Base-by-base conservation (phyloP, 805 yeast species). In the Wickerhamiella qilinensis region DNA sequence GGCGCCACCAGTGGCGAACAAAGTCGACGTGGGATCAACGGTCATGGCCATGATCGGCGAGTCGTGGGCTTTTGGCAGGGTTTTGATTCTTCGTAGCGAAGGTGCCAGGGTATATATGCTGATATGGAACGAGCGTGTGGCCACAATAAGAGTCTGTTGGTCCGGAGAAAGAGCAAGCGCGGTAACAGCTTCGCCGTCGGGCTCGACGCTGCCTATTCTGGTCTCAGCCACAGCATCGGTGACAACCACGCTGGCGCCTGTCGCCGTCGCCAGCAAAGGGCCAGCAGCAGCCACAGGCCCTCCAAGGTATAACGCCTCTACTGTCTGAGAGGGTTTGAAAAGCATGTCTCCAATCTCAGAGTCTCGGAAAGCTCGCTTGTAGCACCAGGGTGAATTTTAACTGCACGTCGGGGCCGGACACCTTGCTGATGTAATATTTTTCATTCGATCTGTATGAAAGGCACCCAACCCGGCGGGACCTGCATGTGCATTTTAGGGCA, bases 1-100 rank as follows among this genome's bases (percentile, higher is more conserved):
- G 1, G 96, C 80, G 35, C 93, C 85, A 30, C 99, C 99, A 52
- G 91, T 76, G 16, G 95, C 93, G 51, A 86, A 72, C 28, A 91
- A 63, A 2, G 94, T 75, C 2, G 93, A 77, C 0, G 96, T 83
- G 2, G 70, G 55, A 57, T 91, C 98, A 18, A 71, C 72, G 9
- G 78, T 65, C 33, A 84, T 68, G 9, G 84, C 77, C 56, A 81
- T 82, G 2, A 82, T 79, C 1, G 96, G 94, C 1, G 95, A 77
- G 2, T 64, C 66, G 40, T 64, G 69, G 6, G 68, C 68, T 43
- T 59, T 62, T 17, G 54, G 44, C 20, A 50, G 39, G 2, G 49
- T 38, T n/a, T 43, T 42, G 9, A 44, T 27, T 6, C 35, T 31
- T 7, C 19, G 33, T 6, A 25, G 21, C 1, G 43, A 29, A 9